Conservation (phyloP, 768 basidiomycete genomes). For the Tephrocybe sp. region DNA sequence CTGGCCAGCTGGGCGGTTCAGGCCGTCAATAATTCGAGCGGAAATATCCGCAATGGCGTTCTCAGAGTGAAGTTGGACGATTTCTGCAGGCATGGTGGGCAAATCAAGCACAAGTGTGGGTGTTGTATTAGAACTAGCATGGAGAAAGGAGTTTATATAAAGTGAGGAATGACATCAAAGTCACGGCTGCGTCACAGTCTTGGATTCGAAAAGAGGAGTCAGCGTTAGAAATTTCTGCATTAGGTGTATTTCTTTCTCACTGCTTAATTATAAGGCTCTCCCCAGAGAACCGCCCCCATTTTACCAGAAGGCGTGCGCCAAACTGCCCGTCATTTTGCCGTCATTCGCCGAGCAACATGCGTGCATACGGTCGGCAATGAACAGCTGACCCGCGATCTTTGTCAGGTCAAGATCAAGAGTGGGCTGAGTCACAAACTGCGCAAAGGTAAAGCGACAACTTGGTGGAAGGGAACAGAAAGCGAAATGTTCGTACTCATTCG, state of each 20-base stretch:
- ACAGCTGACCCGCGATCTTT: constrained; percentile 10
- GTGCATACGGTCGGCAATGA: neutral
- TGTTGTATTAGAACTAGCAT: neutral
- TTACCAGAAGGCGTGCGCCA: neutral
- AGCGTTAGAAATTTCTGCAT: neutral
- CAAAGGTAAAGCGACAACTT: neutral
- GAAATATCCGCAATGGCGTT: constrained; percentile 35
- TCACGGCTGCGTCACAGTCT: constrained; percentile 7
- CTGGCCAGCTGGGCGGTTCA: constrained; percentile 50
- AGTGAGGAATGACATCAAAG: constrained; percentile 15
- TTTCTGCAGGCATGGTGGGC: constrained; percentile 42
- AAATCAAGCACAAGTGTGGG: neutral
- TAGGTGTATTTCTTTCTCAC: neutral
- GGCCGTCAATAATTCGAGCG: constrained; percentile 52
- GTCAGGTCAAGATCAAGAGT: constrained; percentile 3
- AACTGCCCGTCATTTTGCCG: neutral
- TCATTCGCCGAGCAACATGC: neutral
- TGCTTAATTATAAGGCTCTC: too few relatives aligned
- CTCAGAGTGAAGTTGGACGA: constrained; percentile 48
- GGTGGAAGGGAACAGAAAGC: neutral
- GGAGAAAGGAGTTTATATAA: constrained; percentile 7
- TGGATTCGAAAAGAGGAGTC: neutral
- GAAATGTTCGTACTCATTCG: neutral
- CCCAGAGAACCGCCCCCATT: too few relatives aligned
- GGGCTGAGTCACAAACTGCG: neutral